These are phyloP conservation scores for Bretziella fagacearum DNA, from an alignment of 2,329 filamentous ascomycete species.

Conservation along the genomic window DNA sequence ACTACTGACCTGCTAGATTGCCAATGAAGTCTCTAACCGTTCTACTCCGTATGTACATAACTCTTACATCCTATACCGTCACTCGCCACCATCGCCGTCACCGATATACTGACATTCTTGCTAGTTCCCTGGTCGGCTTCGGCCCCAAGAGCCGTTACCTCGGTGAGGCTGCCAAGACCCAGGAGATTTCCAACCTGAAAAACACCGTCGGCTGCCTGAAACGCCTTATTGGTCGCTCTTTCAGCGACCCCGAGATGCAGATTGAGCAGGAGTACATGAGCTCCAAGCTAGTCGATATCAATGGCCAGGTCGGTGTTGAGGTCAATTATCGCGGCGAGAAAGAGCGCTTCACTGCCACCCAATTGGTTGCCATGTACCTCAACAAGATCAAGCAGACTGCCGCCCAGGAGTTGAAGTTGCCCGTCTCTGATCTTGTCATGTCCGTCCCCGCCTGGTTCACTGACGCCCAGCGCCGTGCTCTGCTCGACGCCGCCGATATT, in stretches of 20 bases:
- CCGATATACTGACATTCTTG: constrained; percentile 13
- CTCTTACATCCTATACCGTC: background rate
- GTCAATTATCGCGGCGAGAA: constrained; percentile 88
- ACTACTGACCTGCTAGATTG: constrained; percentile 45
- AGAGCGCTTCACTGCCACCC: constrained; percentile 84
- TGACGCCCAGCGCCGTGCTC: constrained; percentile 72
- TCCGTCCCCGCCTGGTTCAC: constrained; percentile 96
- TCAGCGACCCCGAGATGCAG: constrained; percentile 81
- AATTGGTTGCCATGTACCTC: constrained; percentile 88
- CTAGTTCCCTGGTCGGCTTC: constrained; percentile 82
- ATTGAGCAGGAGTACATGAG: constrained; percentile 86
- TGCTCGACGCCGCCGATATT: constrained; percentile 85
- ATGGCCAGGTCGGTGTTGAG: constrained; percentile 89
- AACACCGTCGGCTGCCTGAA: constrained; percentile 92
- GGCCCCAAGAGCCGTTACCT: constrained; percentile 86
- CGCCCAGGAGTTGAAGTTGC: constrained; percentile 70
- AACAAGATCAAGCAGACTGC: constrained; percentile 87
- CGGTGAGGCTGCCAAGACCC: constrained; percentile 90
- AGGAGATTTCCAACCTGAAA: constrained; percentile 98
- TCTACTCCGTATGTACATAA: constrained; percentile 72
- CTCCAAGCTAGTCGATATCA: constrained; percentile 69
- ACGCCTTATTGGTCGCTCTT: constrained; percentile 71
- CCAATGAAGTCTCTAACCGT: constrained; percentile 98
- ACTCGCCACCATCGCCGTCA: background rate
- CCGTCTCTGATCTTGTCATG: constrained; percentile 84